These are phyloP conservation scores for Zasmidium angulare DNA, from an alignment of 2,329 filamentous ascomycete species.

Conservation along the genomic window DNA sequence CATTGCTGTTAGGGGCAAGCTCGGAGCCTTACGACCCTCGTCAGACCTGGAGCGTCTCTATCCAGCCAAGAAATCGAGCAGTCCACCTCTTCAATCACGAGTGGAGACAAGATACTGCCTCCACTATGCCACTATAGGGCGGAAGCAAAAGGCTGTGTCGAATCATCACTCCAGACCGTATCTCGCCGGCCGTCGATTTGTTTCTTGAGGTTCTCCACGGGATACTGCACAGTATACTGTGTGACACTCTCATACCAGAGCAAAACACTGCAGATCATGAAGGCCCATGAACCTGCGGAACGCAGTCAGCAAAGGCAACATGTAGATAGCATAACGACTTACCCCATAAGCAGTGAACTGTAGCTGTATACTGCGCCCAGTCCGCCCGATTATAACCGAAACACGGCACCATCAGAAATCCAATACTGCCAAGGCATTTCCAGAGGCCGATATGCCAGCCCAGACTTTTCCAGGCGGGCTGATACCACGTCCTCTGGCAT, in stretches of 20 bases:
- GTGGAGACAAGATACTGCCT: no score
- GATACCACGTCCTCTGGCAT: slow-evolving; percentile 29
- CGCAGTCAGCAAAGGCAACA: slow-evolving; percentile 17
- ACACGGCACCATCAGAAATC: slow-evolving; percentile 27
- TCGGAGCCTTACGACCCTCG: no score
- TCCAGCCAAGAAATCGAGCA: no score
- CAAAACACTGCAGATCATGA: slow-evolving; percentile 28
- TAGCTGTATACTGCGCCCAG: slow-evolving; percentile 28
- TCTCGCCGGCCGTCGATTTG: neutral
- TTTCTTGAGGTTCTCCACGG: neutral
- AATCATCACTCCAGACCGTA: neutral
- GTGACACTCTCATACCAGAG: slow-evolving; percentile 29
- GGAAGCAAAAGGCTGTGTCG: no score
- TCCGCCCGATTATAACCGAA: slow-evolving; percentile 25
- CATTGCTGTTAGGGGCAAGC: neutral
- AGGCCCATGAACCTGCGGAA: slow-evolving; percentile 28
- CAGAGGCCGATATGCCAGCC: slow-evolving; percentile 31
- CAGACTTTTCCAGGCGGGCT: slow-evolving; percentile 22
- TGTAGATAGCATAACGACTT: neutral
- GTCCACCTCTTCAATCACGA: no score
- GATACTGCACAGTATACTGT: neutral
- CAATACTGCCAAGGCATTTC: slow-evolving; percentile 27
- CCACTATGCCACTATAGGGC: no score
- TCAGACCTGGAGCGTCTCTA: neutral
- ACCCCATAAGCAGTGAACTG: neutral